Percentiles rank a stretch among this genome's conserved stretches.
phyloP scores from a whole-genome alignment of 225 moss, liverwort and hornwort species.

The Ulota crispa region DNA sequence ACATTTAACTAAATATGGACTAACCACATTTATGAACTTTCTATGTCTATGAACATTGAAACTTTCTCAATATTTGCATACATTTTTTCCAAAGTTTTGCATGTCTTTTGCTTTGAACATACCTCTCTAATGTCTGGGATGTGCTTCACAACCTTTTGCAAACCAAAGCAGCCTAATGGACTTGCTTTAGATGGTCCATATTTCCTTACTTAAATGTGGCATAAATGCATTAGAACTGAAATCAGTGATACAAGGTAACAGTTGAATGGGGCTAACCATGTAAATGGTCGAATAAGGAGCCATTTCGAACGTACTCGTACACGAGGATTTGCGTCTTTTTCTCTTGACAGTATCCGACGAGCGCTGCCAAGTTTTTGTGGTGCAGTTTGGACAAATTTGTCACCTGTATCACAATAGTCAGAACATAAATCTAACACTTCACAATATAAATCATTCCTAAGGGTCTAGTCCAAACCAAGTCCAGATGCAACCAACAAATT shows the following conservation, averaged over 20 bases:
- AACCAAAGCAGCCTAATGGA: too few relatives aligned
- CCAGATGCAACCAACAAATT: neutral
- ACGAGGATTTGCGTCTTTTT: conserved; percentile 32
- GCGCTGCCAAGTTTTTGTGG: conserved; percentile 32
- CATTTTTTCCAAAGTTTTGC: too few relatives aligned
- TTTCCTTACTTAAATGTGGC: too few relatives aligned
- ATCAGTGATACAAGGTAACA: neutral
- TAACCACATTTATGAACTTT: too few relatives aligned
- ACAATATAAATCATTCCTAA: neutral
- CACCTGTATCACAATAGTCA: conserved; percentile 25
- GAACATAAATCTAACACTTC: neutral
- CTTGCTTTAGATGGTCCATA: too few relatives aligned
- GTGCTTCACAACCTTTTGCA: too few relatives aligned
- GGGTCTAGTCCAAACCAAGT: neutral
- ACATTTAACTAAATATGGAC: too few relatives aligned
- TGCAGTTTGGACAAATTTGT: conserved; percentile 28
- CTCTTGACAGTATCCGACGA: conserved; percentile 38
- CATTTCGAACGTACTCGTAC: conserved; percentile 33
- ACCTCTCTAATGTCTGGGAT: too few relatives aligned
- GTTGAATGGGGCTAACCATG: conserved; percentile 29
- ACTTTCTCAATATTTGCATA: too few relatives aligned
- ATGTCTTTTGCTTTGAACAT: too few relatives aligned
- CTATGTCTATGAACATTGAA: too few relatives aligned
- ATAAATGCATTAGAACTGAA: neutral
- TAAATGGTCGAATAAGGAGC: conserved; percentile 33